Evolutionary conservation across 306 rosid genomes (phyloP).

Genomic region (Myrica gale): DNA sequence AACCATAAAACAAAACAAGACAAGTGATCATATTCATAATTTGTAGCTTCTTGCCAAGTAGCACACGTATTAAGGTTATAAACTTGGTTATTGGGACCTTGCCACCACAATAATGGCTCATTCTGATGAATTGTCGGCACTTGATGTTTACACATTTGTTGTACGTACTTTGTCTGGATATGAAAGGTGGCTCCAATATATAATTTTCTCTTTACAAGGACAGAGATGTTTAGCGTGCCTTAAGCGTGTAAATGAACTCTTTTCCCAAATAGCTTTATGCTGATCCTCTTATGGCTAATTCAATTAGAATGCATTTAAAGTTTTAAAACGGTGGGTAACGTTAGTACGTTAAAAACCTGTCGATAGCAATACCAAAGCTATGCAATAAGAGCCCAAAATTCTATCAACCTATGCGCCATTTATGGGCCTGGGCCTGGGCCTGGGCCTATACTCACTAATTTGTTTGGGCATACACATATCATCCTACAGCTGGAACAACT

Average conservation of each 20-base stretch:
- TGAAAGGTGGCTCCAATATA: slow-evolving; percentile 7
- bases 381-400: too few species aligned
- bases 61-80: background rate
- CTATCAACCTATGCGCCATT: too few species aligned
- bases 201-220: background rate
- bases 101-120: background rate
- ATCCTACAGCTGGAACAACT: too few species aligned
- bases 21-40: too few species aligned
- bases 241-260: background rate
- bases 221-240: slow-evolving; percentile 4
- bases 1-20: background rate
- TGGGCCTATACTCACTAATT: too few species aligned
- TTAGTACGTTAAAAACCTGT: too few species aligned
- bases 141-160: slow-evolving; percentile 9
- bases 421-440: too few species aligned
- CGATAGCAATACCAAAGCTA: too few species aligned
- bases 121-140: background rate
- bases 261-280: too few species aligned
- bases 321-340: too few species aligned
- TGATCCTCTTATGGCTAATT: background rate
- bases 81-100: background rate
- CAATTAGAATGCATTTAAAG: too few species aligned
- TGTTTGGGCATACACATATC: too few species aligned
- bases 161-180: slow-evolving; percentile 12
- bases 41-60: background rate